Conservation (phyloP, 2,329 filamentous ascomycete species). For the Elsinoe arachidis region DNA sequence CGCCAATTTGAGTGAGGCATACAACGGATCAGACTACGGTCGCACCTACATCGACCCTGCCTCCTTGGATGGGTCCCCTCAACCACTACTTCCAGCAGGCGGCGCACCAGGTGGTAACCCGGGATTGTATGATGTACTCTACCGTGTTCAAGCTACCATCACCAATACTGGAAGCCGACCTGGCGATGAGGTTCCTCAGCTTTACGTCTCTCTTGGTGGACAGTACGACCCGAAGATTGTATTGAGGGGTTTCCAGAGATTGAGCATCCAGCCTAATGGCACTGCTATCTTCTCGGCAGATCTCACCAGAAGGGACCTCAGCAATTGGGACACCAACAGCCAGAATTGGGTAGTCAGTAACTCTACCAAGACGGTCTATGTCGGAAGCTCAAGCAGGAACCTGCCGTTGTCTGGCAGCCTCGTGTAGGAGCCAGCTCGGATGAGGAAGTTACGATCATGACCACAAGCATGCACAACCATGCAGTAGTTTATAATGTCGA, state of each 20-base stretch:
- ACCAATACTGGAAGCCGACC: conserved; percentile 57
- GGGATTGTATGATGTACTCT: conserved; percentile 57
- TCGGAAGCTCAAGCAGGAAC: conserved; percentile 50
- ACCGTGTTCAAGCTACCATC: conserved; percentile 56
- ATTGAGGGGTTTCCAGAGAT: conserved; percentile 70
- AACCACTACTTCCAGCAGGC: conserved; percentile 52
- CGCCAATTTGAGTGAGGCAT: conserved; percentile 49
- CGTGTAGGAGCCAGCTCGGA: neutral
- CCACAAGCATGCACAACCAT: neutral
- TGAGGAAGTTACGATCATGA: neutral
- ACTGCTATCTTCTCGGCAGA: conserved; percentile 55
- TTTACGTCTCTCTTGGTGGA: conserved; percentile 71
- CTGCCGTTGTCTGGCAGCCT: conserved; percentile 36
- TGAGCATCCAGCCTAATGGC: conserved; percentile 60
- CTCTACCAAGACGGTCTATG: conserved; percentile 49
- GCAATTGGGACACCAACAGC: conserved; percentile 67
- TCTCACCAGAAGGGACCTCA: conserved; percentile 68
- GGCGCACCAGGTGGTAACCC: conserved; percentile 55
- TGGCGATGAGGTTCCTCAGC: conserved; percentile 63
- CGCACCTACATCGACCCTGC: conserved; percentile 51
- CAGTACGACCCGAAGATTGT: conserved; percentile 53
- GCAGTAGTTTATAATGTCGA: neutral
- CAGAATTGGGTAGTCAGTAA: conserved; percentile 70
- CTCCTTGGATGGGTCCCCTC: conserved; percentile 47
- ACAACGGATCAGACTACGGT: conserved; percentile 53